Evolutionary conservation across 768 basidiomycete genomes (phyloP).

Genomic region (Hypholoma fasciculare): DNA sequence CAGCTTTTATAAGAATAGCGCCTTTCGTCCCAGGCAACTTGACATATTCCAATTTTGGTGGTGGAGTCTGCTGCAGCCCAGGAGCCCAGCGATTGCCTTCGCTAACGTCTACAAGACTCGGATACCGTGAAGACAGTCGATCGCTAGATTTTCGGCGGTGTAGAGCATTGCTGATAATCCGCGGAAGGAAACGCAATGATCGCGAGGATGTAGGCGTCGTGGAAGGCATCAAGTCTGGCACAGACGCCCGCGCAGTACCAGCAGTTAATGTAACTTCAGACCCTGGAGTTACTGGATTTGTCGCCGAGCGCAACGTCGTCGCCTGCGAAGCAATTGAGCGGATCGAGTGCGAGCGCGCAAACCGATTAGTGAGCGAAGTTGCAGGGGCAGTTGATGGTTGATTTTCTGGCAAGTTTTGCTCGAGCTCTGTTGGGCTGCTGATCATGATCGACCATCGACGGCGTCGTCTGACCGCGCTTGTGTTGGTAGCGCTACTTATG

Average conservation of each 20-base stretch:
- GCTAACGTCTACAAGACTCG: slow-evolving; percentile 28
- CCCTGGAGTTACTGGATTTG: slow-evolving; percentile 17
- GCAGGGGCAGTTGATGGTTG: slow-evolving; percentile 25
- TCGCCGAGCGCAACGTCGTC: slow-evolving; percentile 19
- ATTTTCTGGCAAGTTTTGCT: slow-evolving; percentile 14
- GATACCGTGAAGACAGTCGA: slow-evolving; percentile 34
- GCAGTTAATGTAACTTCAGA: slow-evolving; percentile 13
- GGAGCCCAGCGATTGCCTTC: slow-evolving; percentile 27
- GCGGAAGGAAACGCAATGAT: slow-evolving; percentile 68
- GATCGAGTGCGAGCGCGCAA: slow-evolving; percentile 42
- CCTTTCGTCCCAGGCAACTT: slow-evolving; percentile 92
- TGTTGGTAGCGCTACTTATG: slow-evolving; percentile 6
- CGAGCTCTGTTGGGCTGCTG: slow-evolving; percentile 22
- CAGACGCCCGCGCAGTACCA: slow-evolving; percentile 3
- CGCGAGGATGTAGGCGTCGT: slow-evolving; percentile 36
- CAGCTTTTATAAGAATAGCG: slow-evolving; percentile 79
- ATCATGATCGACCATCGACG: slow-evolving; percentile 66
- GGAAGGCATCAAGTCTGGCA: slow-evolving; percentile 13
- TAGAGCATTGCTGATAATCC: slow-evolving; percentile 69
- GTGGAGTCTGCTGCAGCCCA: slow-evolving; percentile 53
- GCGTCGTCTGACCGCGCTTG: slow-evolving; percentile 43
- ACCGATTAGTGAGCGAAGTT: slow-evolving; percentile 21
- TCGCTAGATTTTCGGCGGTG: slow-evolving; percentile 61
- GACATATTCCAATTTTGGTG: slow-evolving; percentile 88
- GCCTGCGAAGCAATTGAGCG: slow-evolving; percentile 35